Evolutionary conservation across 2,329 filamentous ascomycete genomes (phyloP), one percentile per base, ranked within the genome.

Genomic region (Tolypocladium paradoxum): DNA sequence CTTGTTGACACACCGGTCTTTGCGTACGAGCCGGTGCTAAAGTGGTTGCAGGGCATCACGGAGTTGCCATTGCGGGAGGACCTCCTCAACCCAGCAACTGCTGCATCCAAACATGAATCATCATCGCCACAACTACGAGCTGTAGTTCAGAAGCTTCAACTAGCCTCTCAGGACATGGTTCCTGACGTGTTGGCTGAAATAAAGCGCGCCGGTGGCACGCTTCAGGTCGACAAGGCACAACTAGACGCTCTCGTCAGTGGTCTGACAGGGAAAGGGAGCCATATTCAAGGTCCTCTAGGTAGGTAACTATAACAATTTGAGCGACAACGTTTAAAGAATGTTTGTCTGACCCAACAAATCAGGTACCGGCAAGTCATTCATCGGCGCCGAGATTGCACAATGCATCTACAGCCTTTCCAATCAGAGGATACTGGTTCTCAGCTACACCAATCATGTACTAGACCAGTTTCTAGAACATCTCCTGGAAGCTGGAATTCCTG

Each of bases 331-430:
- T 33, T 9, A 9, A 11, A 33, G 31, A 33, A 33, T 11, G 8
- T 33, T 33, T 33, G 31, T 33, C 31, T 33, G 31, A 33, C 31
- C 9, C 31, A 33, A 33, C 11, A 33, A 11, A 33, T 33, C 11
- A 33, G 31, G 84, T 0, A 90, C 85, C 0, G 87, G 87, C 1
- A 91, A 91, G 58, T 88, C 85, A 0, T 88, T 88, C 56, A 77
- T 88, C 3, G 87, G 87, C 0, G 81, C 85, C 0, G 68, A 86
- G 2, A 70, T 84, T 1, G 77, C 80, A 0, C 82, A 83, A 51
- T 65, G 73, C 0, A 61, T 90, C 0, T 66, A 82, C 22, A 62
- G 78, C 1, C 60, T 72, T 6, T 81, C 77, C 0, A 22, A 58
- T 0, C 70, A 78, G 31, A 78, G 64, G 0, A 77, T 90, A 0